Conservation (phyloP, 139 green algal genomes). For the Klebsormidium nitens region DNA sequence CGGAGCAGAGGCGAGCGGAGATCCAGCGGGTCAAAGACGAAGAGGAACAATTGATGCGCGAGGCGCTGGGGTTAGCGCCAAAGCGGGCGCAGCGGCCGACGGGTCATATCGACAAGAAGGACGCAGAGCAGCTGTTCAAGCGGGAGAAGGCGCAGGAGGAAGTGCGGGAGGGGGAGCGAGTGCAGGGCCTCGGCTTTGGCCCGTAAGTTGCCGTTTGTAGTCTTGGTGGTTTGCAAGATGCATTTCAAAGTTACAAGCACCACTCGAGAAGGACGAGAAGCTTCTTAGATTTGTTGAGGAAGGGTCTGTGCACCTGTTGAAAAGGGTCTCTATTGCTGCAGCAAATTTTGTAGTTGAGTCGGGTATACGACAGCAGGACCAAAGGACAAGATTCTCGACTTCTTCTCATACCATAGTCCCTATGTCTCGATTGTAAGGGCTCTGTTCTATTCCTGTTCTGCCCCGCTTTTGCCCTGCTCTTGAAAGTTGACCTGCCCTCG, state of each 20-base stretch:
- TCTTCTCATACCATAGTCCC: too few species aligned
- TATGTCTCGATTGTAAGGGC: too few species aligned
- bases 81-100: neutral
- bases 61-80: slow-evolving; percentile 14
- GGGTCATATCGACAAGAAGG: slow-evolving; percentile 15
- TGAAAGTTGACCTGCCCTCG: too few species aligned
- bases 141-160: slow-evolving; percentile 3
- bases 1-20: neutral
- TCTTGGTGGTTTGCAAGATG: neutral
- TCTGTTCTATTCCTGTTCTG: too few species aligned
- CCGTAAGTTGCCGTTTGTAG: slow-evolving; percentile 5
- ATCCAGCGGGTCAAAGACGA: slow-evolving; percentile 3
- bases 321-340: too few species aligned
- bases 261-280: neutral
- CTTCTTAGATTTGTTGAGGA: too few species aligned
- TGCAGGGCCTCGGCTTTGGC: slow-evolving; percentile 16
- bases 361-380: too few species aligned
- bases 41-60: slow-evolving; percentile 23
- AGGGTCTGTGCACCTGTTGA: too few species aligned
- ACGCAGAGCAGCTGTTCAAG: slow-evolving; percentile 25
- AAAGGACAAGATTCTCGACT: too few species aligned
- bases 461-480: too few species aligned
- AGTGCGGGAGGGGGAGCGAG: slow-evolving; percentile 7
- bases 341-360: too few species aligned
- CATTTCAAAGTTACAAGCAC: neutral